A percentile compares a stretch with the other conserved stretches of the same genome.
phyloP scores from a whole-genome alignment of 1,139 yeast genomes.

The Candida dubliniensis region DNA sequence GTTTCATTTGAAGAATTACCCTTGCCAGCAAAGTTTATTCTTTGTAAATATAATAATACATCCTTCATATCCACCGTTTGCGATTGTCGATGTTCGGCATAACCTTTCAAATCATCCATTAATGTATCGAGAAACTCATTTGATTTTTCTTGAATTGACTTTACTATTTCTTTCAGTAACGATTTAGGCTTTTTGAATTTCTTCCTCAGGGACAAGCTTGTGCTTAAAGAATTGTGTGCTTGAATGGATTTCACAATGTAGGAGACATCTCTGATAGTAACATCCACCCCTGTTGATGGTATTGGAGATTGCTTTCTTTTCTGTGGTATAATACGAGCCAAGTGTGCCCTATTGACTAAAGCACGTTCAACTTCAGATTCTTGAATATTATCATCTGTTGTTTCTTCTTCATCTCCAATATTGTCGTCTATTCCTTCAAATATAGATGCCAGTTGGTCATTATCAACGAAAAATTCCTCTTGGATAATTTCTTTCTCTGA shows the following conservation, averaged over 20 bases:
- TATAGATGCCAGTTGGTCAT: constrained; percentile 5
- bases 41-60: constrained; percentile 34
- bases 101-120: constrained; percentile 34
- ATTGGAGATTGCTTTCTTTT: neutral
- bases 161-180: constrained; percentile 2
- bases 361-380: too few relatives aligned
- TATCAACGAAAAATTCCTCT: constrained; percentile 13
- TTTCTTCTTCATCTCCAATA: neutral
- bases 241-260: constrained; percentile 7
- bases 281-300: neutral
- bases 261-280: constrained; percentile 6
- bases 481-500: constrained; percentile 9
- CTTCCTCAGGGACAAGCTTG: neutral
- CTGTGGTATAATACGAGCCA: neutral
- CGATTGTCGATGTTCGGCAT: constrained; percentile 33
- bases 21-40: constrained; percentile 29
- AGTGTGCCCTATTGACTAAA: neutral
- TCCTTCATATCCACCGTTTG: constrained; percentile 34
- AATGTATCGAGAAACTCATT: constrained; percentile 35
- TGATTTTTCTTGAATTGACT: constrained; percentile 21
- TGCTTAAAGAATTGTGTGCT: constrained; percentile 1
- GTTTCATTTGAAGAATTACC: constrained; percentile 14
- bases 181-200: constrained; percentile 3
- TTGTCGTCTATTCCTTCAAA: constrained; percentile 2
- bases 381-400: neutral